Evolutionary conservation across 495 filamentous ascomycete species (phyloP), one percentile per base, ranked within the genome.

Genomic region (Podospora pseudocomata): DNA sequence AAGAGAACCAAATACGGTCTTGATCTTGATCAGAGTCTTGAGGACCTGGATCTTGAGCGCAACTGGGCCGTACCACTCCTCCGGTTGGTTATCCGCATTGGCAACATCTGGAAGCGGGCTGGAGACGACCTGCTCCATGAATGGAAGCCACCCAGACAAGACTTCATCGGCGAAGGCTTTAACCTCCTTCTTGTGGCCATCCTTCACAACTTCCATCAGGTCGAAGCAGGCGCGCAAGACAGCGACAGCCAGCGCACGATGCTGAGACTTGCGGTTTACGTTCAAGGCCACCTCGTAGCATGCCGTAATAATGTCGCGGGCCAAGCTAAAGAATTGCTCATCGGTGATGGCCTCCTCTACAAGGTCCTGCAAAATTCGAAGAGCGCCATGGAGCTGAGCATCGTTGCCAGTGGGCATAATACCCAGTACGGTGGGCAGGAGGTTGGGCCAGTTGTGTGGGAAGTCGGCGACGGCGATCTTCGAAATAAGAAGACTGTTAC

Each of bases 381-480:
- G 80, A 2, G 93, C 92, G 28, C 96, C 95, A 76, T 97, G 93
- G 60, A 97, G 82, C 72, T 96, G 94, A 18, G 80, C 80, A 65
- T 93, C 89, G 66, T 82, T 87, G 26, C 91, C 91, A 65, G 82
- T 84, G 56, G 87, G 82, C 74, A 98, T 92, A 34, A 92, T 82
- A 28, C 88, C 87, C 64, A 99, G 85, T 34, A 98, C 82, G 28
- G 87, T 87, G 11, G 90, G 92, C 16, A 99, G 87, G 9, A 99
- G 86, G 64, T 87, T 86, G 1, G 92, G 92, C 95, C 95, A 99
- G 76, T 93, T 86, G 60, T 97, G 92, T 20, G 95, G 95, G 75
- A 94, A 99, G 80, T 99, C 95, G 73, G 88, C 86, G 67, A 88
- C 90, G 64, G 96, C 95, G 70, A 99, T 96, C 81, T 97, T 97